Base-by-base conservation (phyloP, 2,329 filamentous ascomycete genomes). In the Botryosphaeria dothidea region DNA sequence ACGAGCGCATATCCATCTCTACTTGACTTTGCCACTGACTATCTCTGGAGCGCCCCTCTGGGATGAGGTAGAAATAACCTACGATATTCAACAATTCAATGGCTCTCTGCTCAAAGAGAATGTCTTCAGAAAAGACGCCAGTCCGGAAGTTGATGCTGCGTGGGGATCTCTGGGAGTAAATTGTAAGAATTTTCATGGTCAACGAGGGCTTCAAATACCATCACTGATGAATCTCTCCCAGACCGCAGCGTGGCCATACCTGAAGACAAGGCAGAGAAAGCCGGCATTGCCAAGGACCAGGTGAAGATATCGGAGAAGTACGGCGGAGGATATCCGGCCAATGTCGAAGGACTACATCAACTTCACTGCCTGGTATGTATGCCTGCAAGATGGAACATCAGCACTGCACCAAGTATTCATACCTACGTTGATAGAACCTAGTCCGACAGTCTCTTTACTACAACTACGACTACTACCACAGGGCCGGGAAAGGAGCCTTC, bases 291-390 rank as follows among this genome's bases (percentile, higher is more conserved):
- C 0, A 68, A 71, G 5, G 80, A 84, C 21, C 86, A 88, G 66
- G 86, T 88, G 7, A 84, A 85, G 68, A 79, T 87, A 19, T 80
- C 77, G 6, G 73, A 80, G 3, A 80, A 84, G 60, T 83, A 88
- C 68, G 87, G 87, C 0, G 85, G 85, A 27, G 86, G 86, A 0
- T 88, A 82, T 71, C 76, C 84, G 3, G 84, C 84, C n/a, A 86
- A 86, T 45, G 80, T 86, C 1, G 84, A 86, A 70, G 84, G 83
- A 6, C 74, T 86, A 72, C 83, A 86, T 69, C 84, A 86, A 66
- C 70, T 86, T 15, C 84, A 88, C 71, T 89, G 87, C 67, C 69
- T 89, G 70, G 84, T 85, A 74, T 66, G 68, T 36, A 17, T n/a
- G n/a, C n/a, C n/a, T n/a, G n/a, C n/a, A n/a, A n/a, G n/a, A n/a